Base-by-base conservation (phyloP, 2,329 filamentous ascomycete species). In the Monosporascus sp. region DNA sequence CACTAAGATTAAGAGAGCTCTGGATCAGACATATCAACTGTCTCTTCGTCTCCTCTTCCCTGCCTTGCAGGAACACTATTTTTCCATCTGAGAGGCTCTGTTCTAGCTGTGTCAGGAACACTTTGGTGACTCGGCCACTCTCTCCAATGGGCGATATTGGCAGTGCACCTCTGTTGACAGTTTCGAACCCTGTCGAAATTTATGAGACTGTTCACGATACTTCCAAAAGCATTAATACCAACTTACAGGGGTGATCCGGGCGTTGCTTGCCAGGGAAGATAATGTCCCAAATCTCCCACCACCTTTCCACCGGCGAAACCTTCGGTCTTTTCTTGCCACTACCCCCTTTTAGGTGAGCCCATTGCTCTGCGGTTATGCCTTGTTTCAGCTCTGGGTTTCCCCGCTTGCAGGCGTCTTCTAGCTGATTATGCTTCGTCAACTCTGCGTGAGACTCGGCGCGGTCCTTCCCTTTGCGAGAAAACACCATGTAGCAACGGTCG, bases 181-280 rank as follows among this genome's bases (percentile, higher is more conserved):
- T 50, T 52, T 56, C 26, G 7, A 3, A 24, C 4, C 8, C 4
- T 19, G n/a, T 50, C n/a, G 45, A 50, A 35, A 44, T 16, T 22
- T n/a, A 11, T 43, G 48, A n/a, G 9, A 16, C 17, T 6, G 14
- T 4, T 20, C 31, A 5, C 31, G 14, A 35, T 35, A 35, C 1
- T 35, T 14, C 9, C 11, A 14, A 35, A 35, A 35, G 31, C 9
- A 35, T 14, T 5, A 35, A 35, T 19, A 37, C 47, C 20, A 26
- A 54, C 55, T 50, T 38, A 56, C 55, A 56, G n/a, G 55, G 55
- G 37, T 56, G 55, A 7, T 7, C 2, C 5, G 55, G 55, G 6
- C 31, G 55, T 14, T 37, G 9, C 22, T 6, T 35, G 4, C 31
- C 48, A n/a, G 52, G 55, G 24, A 38, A 56, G 19, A 56, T 54